These are phyloP conservation scores for Debaryomycetaceae sp. DNA, from an alignment of 1,139 yeast species.

Conservation along the genomic window DNA sequence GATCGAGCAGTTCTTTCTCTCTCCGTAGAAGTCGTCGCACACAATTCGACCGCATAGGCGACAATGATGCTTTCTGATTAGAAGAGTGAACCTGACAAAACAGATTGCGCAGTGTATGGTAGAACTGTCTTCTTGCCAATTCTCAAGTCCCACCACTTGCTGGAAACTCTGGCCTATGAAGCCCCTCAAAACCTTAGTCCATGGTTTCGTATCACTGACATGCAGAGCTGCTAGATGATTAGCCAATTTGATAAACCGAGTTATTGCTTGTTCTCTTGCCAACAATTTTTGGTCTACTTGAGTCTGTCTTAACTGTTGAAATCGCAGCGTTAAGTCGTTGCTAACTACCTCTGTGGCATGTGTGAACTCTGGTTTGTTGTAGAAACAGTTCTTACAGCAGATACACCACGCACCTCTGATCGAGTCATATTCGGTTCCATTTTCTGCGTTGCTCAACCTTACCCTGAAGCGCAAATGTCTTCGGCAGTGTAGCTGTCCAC, in stretches of 20 bases:
- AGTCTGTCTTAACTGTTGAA: slow-evolving; percentile 35
- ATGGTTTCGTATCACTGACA: slow-evolving; percentile 8
- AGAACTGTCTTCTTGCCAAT: slow-evolving; percentile 63
- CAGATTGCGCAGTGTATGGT: slow-evolving; percentile 65
- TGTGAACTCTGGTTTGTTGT: slow-evolving; percentile 51
- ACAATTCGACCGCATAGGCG: slow-evolving; percentile 79
- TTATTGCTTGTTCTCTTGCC: slow-evolving; percentile 56
- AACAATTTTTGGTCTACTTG: slow-evolving; percentile 44
- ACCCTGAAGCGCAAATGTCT: slow-evolving; percentile 57
- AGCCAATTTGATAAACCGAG: slow-evolving; percentile 51
- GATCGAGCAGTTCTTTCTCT: slow-evolving; percentile 57
- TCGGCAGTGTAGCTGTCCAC: slow-evolving; percentile 72
- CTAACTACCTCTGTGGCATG: slow-evolving; percentile 35
- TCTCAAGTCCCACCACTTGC: slow-evolving; percentile 42
- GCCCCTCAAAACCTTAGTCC: slow-evolving; percentile 3
- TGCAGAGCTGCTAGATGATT: slow-evolving; percentile 19
- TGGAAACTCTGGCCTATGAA: slow-evolving; percentile 36
- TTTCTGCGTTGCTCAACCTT: slow-evolving; percentile 36
- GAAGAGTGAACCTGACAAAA: slow-evolving; percentile 49
- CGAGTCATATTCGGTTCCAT: slow-evolving; percentile 26
- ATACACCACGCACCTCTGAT: slow-evolving; percentile 61
- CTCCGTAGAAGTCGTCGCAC: slow-evolving; percentile 58
- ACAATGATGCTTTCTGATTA: slow-evolving; percentile 82
- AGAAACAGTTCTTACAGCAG: slow-evolving; percentile 65
- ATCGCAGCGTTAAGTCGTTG: slow-evolving; percentile 46